Base-by-base conservation (phyloP, 2,329 filamentous ascomycete genomes). In the Huntiella savannae region DNA sequence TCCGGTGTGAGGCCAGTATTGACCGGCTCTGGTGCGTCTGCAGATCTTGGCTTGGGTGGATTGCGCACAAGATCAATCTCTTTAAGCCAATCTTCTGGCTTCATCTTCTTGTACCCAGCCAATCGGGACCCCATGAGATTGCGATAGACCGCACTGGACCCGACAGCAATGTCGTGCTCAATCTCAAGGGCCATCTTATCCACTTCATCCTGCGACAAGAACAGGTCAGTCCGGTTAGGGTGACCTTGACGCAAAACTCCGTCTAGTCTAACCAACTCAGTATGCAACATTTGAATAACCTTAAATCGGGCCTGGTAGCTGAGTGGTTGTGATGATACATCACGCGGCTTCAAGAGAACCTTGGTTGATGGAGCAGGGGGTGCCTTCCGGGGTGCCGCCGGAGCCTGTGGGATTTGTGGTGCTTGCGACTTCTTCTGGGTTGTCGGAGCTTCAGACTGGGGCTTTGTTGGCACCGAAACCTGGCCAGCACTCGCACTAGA, bases 111-210 rank as follows among this genome's bases (percentile, higher is more conserved):
- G 57, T 86, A 77, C 38, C 69, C 69, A 54, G 81, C 70, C 49
- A 96, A 79, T 33, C 77, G 77, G 53, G 85, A 82, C 57, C 87
- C 92, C 59, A 96, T 75, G 19, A 86, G 67, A 54, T 93, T 94
- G 5, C 71, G 67, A 56, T 98, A 98, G 22, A 96, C 75, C 0
- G 70, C 62, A 1, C 70, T 63, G 50, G 79, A 79, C 12, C 78
- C 75, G 10, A 67, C 67, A 1, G 86, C 86, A 5, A 75, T 65
- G 33, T 73, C 73, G 57, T 93, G 77, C 62, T 98, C 92, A 50
- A 87, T 76, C 53, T 88, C 80, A 1, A 88, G 63, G 0, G 76
- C 74, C 50, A 75, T 66, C 53, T 70, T 73, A 51, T 86, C 79
- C 16, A 87, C 65, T 40, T 78, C 71, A 55, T 83, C 75, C 1